phyloP scores from a whole-genome alignment of 2,329 filamentous ascomycete genomes.

The Nothomitra cinnamomea region DNA sequence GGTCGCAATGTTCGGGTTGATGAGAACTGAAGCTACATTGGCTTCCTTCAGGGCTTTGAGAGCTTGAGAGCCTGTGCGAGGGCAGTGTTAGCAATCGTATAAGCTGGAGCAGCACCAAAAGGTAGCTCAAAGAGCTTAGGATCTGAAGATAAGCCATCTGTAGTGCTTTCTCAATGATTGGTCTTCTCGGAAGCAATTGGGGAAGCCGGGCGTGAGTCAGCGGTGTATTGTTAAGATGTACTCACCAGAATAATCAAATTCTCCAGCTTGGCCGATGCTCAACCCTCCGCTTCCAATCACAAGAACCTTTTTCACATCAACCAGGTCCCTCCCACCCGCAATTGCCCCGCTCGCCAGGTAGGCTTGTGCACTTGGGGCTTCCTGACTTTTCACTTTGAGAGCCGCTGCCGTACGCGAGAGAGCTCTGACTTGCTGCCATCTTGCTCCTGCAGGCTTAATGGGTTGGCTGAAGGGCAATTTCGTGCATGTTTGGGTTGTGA shows the following conservation, averaged over 20 bases:
- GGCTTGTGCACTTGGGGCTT: constrained; percentile 65
- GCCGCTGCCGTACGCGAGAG: background rate
- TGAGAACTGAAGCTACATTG: constrained; percentile 75
- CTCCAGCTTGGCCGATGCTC: constrained; percentile 91
- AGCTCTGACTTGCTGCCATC: background rate
- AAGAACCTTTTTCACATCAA: constrained; percentile 91
- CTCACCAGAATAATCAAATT: constrained; percentile 96
- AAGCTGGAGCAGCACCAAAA: no score
- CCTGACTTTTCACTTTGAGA: constrained; percentile 31
- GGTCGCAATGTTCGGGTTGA: constrained; percentile 96
- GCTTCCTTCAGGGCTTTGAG: constrained; percentile 95
- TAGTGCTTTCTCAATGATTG: background rate
- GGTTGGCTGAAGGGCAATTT: background rate
- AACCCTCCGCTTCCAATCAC: constrained; percentile 93
- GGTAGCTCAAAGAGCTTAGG: background rate
- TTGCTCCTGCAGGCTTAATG: background rate
- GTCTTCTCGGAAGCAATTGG: background rate
- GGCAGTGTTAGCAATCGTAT: background rate
- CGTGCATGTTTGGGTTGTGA: constrained; percentile 7
- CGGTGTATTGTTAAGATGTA: constrained; percentile 12
- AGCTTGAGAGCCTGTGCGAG: constrained; percentile 66
- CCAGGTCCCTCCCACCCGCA: constrained; percentile 54
- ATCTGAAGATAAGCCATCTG: background rate
- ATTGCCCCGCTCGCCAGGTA: constrained; percentile 81
- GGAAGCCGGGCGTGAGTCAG: constrained; percentile 2